Percentiles rank a stretch among this genome's conserved stretches.
phyloP scores from a whole-genome alignment of 2,329 filamentous ascomycete genomes.

The Penicillium sp. region DNA sequence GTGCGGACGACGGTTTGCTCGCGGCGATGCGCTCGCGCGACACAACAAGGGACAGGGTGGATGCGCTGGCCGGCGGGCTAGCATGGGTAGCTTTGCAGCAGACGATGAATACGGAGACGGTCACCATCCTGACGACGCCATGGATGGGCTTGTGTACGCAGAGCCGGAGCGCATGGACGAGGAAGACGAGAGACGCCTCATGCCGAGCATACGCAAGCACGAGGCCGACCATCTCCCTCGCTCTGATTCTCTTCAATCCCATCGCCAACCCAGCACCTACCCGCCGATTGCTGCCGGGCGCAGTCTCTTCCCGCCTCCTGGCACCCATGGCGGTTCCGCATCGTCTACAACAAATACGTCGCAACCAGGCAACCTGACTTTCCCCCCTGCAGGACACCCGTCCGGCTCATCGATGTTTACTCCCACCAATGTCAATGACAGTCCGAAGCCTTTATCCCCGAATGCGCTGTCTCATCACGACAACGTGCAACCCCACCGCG shows the following conservation, averaged over 20 bases:
- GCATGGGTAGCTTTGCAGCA: slow-evolving; percentile 76
- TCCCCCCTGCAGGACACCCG: slow-evolving; percentile 38
- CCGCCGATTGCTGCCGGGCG: slow-evolving; percentile 62
- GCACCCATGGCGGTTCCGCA: slow-evolving; percentile 56
- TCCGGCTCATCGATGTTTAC: slow-evolving; percentile 63
- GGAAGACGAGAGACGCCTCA: slow-evolving; percentile 47
- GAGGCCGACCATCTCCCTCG: slow-evolving; percentile 55
- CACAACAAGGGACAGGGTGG: slow-evolving; percentile 95
- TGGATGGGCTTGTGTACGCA: slow-evolving; percentile 63
- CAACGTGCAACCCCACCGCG: slow-evolving; percentile 39
- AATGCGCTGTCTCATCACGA: slow-evolving; percentile 41
- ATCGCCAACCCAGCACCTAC: slow-evolving; percentile 72
- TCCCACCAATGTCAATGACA: slow-evolving; percentile 77
- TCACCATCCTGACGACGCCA: slow-evolving; percentile 53
- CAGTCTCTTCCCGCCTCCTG: slow-evolving; percentile 62
- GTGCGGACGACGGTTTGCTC: slow-evolving; percentile 90
- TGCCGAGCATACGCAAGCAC: slow-evolving; percentile 75
- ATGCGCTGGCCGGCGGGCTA: slow-evolving; percentile 86
- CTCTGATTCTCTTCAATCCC: slow-evolving; percentile 55
- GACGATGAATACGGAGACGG: slow-evolving; percentile 65
- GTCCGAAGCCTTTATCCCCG: slow-evolving; percentile 72
- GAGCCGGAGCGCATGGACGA: slow-evolving; percentile 52
- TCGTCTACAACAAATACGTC: slow-evolving; percentile 57
- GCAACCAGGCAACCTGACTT: slow-evolving; percentile 38
- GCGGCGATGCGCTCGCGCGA: slow-evolving; percentile 88